These are phyloP conservation scores for Nannochloropsis salina DNA, from an alignment of 108 stramenopile species.

Conservation along the genomic window DNA sequence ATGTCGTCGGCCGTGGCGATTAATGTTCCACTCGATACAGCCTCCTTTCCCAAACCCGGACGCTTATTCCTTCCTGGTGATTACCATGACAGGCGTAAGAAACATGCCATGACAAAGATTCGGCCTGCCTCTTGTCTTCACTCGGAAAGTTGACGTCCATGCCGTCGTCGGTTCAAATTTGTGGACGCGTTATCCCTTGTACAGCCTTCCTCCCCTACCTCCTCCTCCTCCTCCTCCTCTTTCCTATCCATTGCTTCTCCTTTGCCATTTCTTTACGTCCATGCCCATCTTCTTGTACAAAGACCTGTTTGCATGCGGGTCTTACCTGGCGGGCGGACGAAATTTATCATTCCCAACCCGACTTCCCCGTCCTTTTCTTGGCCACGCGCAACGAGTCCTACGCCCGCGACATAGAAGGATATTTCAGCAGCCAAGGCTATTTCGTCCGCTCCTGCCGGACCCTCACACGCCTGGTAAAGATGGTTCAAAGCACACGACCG, in stretches of 20 bases:
- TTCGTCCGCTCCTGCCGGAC: conserved; percentile 15
- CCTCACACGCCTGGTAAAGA: background rate
- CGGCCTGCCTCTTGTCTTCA: too few species aligned
- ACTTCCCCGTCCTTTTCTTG: conserved; percentile 16
- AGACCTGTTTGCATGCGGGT: background rate
- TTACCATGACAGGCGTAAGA: too few species aligned
- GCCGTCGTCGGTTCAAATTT: too few species aligned
- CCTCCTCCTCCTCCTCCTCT: background rate
- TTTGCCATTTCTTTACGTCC: background rate
- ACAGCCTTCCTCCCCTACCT: background rate
- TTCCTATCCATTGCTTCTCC: background rate
- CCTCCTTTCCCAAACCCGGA: too few species aligned
- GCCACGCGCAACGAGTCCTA: conserved; percentile 9
- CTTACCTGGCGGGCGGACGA: background rate
- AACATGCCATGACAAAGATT: too few species aligned
- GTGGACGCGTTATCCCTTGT: too few species aligned
- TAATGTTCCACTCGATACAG: too few species aligned
- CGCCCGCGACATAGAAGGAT: background rate
- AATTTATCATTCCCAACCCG: conserved; percentile 1
- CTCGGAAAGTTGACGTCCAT: too few species aligned
- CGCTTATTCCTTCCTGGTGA: too few species aligned
- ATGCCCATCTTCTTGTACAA: background rate
- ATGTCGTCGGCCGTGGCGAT: too few species aligned
- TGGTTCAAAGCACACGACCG: background rate
- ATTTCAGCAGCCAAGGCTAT: conserved; percentile 6